A percentile compares a stretch with the other conserved stretches of the same genome.
Evolutionary conservation across 352 stramenopile species (phyloP).

Genomic region (Phytopythium mirpurense): DNA sequence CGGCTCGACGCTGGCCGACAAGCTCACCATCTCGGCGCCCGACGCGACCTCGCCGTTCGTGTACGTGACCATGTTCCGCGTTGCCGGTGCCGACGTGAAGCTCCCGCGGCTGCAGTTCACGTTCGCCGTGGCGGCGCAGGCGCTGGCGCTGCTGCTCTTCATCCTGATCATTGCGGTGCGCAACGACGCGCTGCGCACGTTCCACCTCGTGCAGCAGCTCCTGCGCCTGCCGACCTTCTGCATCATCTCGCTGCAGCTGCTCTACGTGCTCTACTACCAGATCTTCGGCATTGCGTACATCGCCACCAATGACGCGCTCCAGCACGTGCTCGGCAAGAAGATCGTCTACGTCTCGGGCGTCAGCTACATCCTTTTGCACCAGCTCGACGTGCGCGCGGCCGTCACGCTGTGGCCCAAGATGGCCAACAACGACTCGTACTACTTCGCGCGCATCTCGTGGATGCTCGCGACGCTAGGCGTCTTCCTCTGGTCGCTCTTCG

Average conservation of each 20-base stretch:
- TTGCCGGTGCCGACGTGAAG: conserved; percentile 18
- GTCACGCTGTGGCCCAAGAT: conserved; percentile 34
- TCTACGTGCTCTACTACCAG: conserved; percentile 40
- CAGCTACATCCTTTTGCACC: conserved; percentile 29
- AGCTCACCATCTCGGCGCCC: conserved; percentile 20
- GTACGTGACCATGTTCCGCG: conserved; percentile 23
- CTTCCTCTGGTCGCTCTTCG: conserved; percentile 24
- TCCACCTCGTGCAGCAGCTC: conserved; percentile 28
- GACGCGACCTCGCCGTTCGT: conserved; percentile 17
- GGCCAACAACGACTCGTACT: conserved; percentile 38
- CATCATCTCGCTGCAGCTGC: conserved; percentile 29
- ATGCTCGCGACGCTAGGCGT: conserved; percentile 22
- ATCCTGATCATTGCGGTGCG: conserved; percentile 19
- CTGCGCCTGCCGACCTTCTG: conserved; percentile 27
- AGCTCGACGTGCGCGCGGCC: conserved; percentile 27
- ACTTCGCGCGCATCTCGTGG: conserved; percentile 24
- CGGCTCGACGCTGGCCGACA: conserved; percentile 23
- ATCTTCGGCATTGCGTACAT: conserved; percentile 32
- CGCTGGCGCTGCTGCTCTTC: conserved; percentile 23
- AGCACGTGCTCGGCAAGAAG: conserved; percentile 23
- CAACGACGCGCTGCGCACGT: conserved; percentile 21
- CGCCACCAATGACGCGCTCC: conserved; percentile 11
- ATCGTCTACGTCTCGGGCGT: conserved; percentile 27
- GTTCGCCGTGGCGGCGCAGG: conserved; percentile 28
- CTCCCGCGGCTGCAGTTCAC: conserved; percentile 30